Evolutionary conservation across 257 asterid genomes (phyloP), one percentile per base, ranked within the genome.

Genomic region (Penstemon newberryi): DNA sequence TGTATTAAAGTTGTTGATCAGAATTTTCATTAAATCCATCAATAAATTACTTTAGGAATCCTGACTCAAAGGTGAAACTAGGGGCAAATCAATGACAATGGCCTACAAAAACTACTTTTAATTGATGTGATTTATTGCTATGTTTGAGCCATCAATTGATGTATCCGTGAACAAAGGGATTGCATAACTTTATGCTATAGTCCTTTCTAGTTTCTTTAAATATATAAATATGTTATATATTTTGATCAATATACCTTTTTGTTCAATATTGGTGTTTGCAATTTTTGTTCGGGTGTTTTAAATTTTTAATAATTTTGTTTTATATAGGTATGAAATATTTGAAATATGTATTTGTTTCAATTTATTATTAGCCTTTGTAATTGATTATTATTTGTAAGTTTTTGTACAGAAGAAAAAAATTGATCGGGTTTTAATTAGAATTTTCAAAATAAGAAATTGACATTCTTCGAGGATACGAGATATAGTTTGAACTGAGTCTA

Each of bases 111-210:
- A 64, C 70, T 76, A 79, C 91, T 86, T 90, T 90, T 63, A 64
- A 77, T 73, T 80, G 94, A 90, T 83, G 92, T 86, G 96, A 90
- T 86, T 83, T 84, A 71, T 58, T 66, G 76, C 70, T 73, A 33
- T 75, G 82, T 80, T 82, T 75, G 80, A 82, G 79, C 84, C 84
- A 85, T 78, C 68, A 63, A 45, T 63, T 45, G 15, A 63, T 8
- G 7, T 37, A 8, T 7, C 25, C 5, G 6, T 12, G 38, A 8
- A 13, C 4, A 62, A 62, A 59, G 51, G 1, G 67, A 41, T 9
- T 62, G 5, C 9, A 6, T 0, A 61, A 61, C 52, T 60, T 61
- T 61, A 61, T 61, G 51, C 39, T 8, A 13, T 18, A 42, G 37
- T 43, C 0, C 36, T 60, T 10, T 9, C 42, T 60, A 49, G 4